Base-by-base conservation (phyloP, 306 rosid species). In the Pyrus betulifolia region DNA sequence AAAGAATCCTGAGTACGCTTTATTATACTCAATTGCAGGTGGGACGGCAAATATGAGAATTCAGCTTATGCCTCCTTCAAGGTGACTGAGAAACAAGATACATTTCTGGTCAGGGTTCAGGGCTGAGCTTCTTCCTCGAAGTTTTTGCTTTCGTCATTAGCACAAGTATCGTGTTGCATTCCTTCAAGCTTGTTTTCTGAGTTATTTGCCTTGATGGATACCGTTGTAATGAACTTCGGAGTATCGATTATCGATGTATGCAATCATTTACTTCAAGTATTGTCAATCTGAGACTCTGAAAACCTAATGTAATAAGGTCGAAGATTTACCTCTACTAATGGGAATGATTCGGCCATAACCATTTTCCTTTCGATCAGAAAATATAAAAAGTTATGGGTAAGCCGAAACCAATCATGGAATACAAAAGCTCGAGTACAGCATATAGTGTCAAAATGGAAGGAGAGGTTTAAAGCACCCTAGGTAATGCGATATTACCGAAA, bases 11-110 rank as follows among this genome's bases (percentile, higher is more conserved):
- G 54, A 55, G 57, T 61, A 31, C 33, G 76, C n/a, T 60, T 28
- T n/a, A 51, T 5, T 7, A 78, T 21, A 40, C 62, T 7, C 28
- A 70, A 82, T 75, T 63, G 51, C 89, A 92, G 97, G 91, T 95
- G 98, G 97, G 84, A 80, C 74, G 96, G 92, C 52, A 92, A 89
- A 77, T 87, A 82, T 62, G 98, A 90, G 85, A 84, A 78, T 74
- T 86, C 97, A 67, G 54, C 81, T 51, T 92, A 88, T 85, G 89
- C 86, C 76, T 79, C 72, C 64, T 49, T 38, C 69, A 79, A 79
- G 80, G 71, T 25, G 52, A 70, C 66, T 13, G 64, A 74, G 7
- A 49, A 79, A 78, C 76, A 74, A n/a, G 28, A 64, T 21, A 52
- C 31, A 44, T 35, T 7, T 78, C 80, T 66, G 33, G 2, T 55